phyloP scores from a whole-genome alignment of 345 rosid species.

The Moricandia moricandioides region DNA sequence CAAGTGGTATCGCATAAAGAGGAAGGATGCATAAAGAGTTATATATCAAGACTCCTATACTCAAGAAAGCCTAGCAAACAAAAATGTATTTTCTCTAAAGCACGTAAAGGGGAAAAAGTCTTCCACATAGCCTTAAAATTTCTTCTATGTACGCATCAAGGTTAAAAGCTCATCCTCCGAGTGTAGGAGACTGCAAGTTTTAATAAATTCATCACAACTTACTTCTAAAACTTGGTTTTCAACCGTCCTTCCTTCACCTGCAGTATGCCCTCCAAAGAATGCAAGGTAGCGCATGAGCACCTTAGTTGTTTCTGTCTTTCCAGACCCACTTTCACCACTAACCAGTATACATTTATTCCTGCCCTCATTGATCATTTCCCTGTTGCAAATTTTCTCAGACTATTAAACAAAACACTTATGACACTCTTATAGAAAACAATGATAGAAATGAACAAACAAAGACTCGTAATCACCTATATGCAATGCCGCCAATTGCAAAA shows the following conservation, averaged over 20 bases:
- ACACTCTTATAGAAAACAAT: conserved; percentile 9
- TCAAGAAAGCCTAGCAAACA: conserved; percentile 4
- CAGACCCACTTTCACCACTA: conserved; percentile 98
- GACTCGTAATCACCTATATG: conserved; percentile 59
- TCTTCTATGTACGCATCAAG: background rate
- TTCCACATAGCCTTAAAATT: background rate
- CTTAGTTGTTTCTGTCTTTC: conserved; percentile 95
- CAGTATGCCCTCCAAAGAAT: conserved; percentile 64
- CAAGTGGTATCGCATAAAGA: conserved; percentile 10
- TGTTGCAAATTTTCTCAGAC: conserved; percentile 36
- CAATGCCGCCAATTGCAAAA: conserved; percentile 77
- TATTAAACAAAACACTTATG: conserved; percentile 9
- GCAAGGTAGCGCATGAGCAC: conserved; percentile 96
- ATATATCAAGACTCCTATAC: background rate
- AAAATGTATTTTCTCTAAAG: background rate
- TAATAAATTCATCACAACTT: conserved; percentile 34
- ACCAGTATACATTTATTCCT: conserved; percentile 80
- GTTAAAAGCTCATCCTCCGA: background rate
- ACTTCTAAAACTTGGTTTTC: conserved; percentile 85
- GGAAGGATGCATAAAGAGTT: background rate
- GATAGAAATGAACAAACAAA: background rate
- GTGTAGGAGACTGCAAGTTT: background rate
- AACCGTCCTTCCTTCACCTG: conserved; percentile 64
- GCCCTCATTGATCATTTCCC: conserved; percentile 78
- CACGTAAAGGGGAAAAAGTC: conserved; percentile 7